Base-by-base conservation (phyloP, 352 stramenopile species). In the Globisporangium mamillatum region DNA sequence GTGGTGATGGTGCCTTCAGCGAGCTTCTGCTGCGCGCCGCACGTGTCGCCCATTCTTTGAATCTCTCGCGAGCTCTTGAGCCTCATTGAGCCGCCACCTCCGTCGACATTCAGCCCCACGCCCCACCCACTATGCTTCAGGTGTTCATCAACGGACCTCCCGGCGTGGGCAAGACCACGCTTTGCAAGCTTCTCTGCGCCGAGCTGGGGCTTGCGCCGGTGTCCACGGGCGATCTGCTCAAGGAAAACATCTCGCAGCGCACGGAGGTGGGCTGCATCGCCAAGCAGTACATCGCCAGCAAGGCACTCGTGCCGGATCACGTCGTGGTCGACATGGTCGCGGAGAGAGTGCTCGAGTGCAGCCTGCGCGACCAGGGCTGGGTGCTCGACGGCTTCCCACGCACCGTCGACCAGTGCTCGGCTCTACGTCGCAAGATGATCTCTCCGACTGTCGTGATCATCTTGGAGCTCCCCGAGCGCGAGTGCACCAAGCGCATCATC, bases 261-360 rank as follows among this genome's bases (percentile, higher is more conserved):
- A 91, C 84, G 4, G 69, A 84, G 20, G 69, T 86, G 20, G 86
- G 86, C 8, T 69, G 74, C 4, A 72, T 80, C 55, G 86, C 84
- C 4, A 85, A 91, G 64, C 80, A 87, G 27, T 94, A 84, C 69
- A 94, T 94, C 65, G 69, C 63, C 14, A 73, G 71, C 48, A 89
- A 90, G 63, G 79, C 75, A 36, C 73, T 94, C 20, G 80, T 94
- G 46, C 86, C 86, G 1, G 84, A 92, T 67, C 70, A 82, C 55
- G 84, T 92, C 24, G 84, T 94, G 20, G 72, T 94, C 48, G 84
- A 92, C 59, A 92, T 94, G 86, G 75, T 94, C 41, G 84, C 81
- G 14, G 71, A 83, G 36, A 88, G 88, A 61, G 76, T 91, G 50
- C 65, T 64, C 36, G 71, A 66, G 36, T 85, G 77, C 63, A 68